phyloP scores from a whole-genome alignment of 2,329 filamentous ascomycete genomes.

The Aspergillus unguis region DNA sequence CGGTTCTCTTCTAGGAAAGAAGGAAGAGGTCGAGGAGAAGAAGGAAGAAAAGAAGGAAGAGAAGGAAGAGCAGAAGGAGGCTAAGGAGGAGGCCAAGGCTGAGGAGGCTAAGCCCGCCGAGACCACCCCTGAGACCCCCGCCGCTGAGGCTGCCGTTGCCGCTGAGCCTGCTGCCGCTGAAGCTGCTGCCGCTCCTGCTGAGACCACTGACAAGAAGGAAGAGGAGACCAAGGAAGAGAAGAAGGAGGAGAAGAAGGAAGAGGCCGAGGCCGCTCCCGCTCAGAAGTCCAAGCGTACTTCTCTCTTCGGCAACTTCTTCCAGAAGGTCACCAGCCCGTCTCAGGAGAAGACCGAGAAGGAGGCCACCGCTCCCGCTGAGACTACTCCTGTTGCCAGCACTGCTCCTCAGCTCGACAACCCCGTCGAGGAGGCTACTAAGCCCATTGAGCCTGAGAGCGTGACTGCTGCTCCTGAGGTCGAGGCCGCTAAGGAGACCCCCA shows the following conservation, averaged over 20 bases:
- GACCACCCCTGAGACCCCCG: constrained; percentile 14
- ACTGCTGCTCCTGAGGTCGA: constrained; percentile 45
- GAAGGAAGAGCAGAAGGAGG: constrained; percentile 16
- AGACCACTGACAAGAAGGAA: constrained; percentile 27
- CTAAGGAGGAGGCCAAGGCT: constrained; percentile 38
- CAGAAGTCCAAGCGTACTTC: constrained; percentile 75
- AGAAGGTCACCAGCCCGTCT: constrained; percentile 58
- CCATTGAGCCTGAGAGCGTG: constrained; percentile 40
- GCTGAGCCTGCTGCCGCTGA: constrained; percentile 15
- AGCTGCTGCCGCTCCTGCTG: constrained; percentile 44
- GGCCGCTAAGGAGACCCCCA: constrained; percentile 32
- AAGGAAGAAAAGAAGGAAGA: constrained; percentile 28
- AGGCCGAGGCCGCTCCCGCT: constrained; percentile 45
- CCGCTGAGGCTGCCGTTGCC: constrained; percentile 16
- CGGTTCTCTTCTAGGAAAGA: constrained; percentile 56
- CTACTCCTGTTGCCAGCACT: constrained; percentile 45
- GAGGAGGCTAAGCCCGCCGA: constrained; percentile 38
- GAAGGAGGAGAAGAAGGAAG: constrained; percentile 34
- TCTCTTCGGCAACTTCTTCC: constrained; percentile 73
- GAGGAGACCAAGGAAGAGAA: constrained; percentile 22
- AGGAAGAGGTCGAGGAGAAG: constrained; percentile 51
- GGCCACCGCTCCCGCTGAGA: constrained; percentile 47
- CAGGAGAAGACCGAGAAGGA: constrained; percentile 49
- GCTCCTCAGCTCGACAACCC: constrained; percentile 49
- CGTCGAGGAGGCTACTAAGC: constrained; percentile 38